Base-by-base conservation (phyloP, 192 early-diverging fungal species). In the Anaeromyces robustus region DNA sequence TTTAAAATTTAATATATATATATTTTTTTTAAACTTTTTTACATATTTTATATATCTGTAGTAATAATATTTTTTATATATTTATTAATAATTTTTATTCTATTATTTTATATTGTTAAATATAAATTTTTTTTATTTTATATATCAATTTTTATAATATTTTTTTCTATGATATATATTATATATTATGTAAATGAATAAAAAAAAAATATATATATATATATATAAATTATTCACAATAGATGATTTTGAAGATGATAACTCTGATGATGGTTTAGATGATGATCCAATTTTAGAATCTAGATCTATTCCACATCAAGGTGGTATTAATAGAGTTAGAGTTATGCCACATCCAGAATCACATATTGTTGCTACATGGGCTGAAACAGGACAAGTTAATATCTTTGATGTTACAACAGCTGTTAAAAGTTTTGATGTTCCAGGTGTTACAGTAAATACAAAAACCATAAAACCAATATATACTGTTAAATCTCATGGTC, bases 341-440 rank as follows among this genome's bases (percentile, higher is more conserved):
- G 92, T 90, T 11, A 94, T 92, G 90, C 92, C 90, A 77, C 92
- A 93, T 83, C 88, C 88, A 19, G 92, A 94, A 81, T 88, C 89
- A 30, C 92, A 93, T 52, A 89, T 97, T 84, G 92, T 92, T 12
- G 94, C 97, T 29, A 92, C 96, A 22, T 97, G 96, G 97, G 86
- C 95, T 9, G 97, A 99, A 78, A 95, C 92, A n/a, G 96, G 97
- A 37, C 94, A 96, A 83, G 97, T 98, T 30, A 90, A 96, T 82
- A 89, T 99, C 79, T 98, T 91, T 89, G 96, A 99, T 83, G 84
- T 97, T 77, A 86, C 91, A n/a, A 86, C 89, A 81, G 85, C 92
- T 80, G 91, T 96, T 77, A 86, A 85, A 30, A 84, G 93, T 31
- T 85, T 99, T 43, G 96, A 97, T 80, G 92, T 87, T 12, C 94